phyloP scores from a whole-genome alignment of 2,329 filamentous ascomycete genomes.

The Parafenestella ontariensis region DNA sequence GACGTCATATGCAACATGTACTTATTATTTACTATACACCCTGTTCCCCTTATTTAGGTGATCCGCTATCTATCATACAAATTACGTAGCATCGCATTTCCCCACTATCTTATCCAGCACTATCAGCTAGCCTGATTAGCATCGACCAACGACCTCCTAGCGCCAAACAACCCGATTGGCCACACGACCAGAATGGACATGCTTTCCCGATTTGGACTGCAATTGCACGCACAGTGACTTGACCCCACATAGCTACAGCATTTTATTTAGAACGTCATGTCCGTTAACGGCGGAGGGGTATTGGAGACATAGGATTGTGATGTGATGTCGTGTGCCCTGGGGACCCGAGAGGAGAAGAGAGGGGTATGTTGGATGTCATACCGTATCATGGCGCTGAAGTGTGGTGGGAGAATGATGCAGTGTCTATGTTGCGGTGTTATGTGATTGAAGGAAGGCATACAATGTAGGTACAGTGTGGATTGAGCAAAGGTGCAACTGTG shows the following conservation, averaged over 20 bases:
- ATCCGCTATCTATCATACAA: not conserved
- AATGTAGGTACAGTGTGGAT: not conserved
- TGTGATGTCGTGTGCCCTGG: too few relatives aligned
- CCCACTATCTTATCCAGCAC: too few relatives aligned
- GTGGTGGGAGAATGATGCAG: not conserved
- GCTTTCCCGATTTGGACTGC: conserved; percentile 16
- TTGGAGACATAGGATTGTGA: not conserved
- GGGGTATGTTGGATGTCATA: not conserved
- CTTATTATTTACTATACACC: not conserved
- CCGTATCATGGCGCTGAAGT: not conserved
- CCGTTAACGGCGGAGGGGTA: conserved; percentile 9
- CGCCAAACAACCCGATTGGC: conserved; percentile 2
- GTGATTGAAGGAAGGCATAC: not conserved
- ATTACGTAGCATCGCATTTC: not conserved
- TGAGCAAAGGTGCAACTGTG: not conserved
- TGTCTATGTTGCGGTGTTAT: not conserved
- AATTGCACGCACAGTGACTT: conserved; percentile 1
- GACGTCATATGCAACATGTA: not conserved
- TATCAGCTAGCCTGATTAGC: not conserved
- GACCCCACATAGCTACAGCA: not conserved
- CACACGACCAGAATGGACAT: conserved; percentile 14
- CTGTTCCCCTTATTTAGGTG: too few relatives aligned
- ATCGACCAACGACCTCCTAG: not conserved
- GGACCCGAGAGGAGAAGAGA: too few relatives aligned
- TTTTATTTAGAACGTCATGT: not conserved